Base-by-base conservation (phyloP, 371 early-diverging fungal genomes). In the Mortierella sp. region DNA sequence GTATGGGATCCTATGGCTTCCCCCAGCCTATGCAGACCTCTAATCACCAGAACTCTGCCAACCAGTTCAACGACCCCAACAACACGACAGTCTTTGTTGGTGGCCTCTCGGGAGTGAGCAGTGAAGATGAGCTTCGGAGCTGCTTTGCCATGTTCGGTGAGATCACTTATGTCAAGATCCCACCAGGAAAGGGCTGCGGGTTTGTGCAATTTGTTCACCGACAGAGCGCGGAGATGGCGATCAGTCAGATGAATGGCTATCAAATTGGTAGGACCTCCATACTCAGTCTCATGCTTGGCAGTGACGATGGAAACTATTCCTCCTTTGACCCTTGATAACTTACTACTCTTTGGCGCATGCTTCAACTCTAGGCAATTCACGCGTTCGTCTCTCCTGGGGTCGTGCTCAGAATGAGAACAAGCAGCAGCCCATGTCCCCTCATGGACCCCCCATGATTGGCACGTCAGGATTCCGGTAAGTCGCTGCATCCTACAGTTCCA, bases 81-180 rank as follows among this genome's bases (percentile, higher is more conserved):
- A 96, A 95, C 79, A 96, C 96, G 3, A 96, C 97, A 1, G 95
- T 97, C 24, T 97, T 97, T 84, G 94, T 97, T 4, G 97, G 97
- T 13, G 96, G 95, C 3, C 80, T 97, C 46, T 89, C 87, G 39
- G 83, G 91, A 12, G 86, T 89, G 38, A 90, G 92, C 24, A 84
- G 87, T 42, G 96, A 96, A 78, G 94, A 94, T 39, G 96, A 96
- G 54, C 81, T 97, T 56, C 79, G 86, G 30, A 86, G 59, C 9
- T 86, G 86, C 61, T 97, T 97, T 76, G 80, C 86, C 30, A 88
- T 88, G 39, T 95, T 94, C 83, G 97, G 97, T 41, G 94, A 93
- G 38, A 93, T 97, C 38, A 85, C 85, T 0, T 91, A 95, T 80
- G 92, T 93, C 70, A 96, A 96, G 76, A 95, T 97, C 61, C 96